Evolutionary conservation across 2,329 filamentous ascomycete species (phyloP), one percentile per base, ranked within the genome.

Genomic region (Trichoderma cornu-damae): DNA sequence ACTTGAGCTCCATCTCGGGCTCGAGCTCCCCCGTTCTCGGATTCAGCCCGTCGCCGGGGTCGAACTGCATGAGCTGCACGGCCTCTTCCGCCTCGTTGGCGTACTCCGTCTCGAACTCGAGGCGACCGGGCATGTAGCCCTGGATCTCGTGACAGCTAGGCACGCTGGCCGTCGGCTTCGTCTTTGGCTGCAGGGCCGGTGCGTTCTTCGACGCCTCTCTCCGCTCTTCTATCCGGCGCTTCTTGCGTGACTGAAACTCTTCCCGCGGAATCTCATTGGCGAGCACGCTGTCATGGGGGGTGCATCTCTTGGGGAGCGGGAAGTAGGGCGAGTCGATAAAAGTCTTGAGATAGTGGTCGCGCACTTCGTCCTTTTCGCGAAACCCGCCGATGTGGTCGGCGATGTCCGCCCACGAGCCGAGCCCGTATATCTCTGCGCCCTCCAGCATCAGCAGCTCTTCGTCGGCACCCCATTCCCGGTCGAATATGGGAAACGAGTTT

Each of bases 61-160:
- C 93, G 67, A 99, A 99, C 62, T 95, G 89, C 92, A 99, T 97
- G 62, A 96, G 86, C 70, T 99, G 94, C 2, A 99, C 94, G 0
- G 93, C 93, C 73, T 97, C 95, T 75, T 99, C 94, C 1, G 94
- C 94, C 67, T 99, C 94, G 67, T 99, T 99, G 67, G 93, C 89
- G 69, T 96, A 94, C 67, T 99, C 94, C 0, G 90, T 96, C 77
- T 99, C 94, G 62, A 99, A 99, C 68, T 99, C 94, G 62, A 99
- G 74, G 38, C 94, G 90, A 43, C 94, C 94, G 3, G 94, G 94
- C 94, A 99, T 99, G 71, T 96, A 99, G 3, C 94, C 94, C 72
- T 96, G 91, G 35, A 99, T 94, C 73, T 99, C 94, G 76, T 99
- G 94, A 71, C 94, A 99, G 32, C 91, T 88, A 0, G 94, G 94